A percentile compares a stretch with the other conserved stretches of the same genome.
Conservation (phyloP, 371 early-diverging fungal genomes). For the Mucor racemosus region DNA sequence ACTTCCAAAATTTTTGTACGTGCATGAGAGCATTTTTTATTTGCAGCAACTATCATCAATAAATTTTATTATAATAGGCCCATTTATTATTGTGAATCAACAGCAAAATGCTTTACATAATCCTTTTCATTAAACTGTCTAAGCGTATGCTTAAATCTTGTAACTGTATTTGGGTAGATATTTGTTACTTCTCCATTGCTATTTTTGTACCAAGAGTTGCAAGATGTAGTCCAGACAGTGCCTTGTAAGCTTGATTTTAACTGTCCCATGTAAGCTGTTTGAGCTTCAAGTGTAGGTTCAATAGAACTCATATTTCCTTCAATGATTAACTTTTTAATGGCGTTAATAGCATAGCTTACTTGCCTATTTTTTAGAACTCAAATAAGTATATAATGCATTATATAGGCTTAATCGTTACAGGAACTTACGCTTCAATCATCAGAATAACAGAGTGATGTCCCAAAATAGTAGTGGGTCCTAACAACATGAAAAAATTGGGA, state of each 20-base stretch:
- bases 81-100: too few relatives aligned
- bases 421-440: constrained; percentile 31
- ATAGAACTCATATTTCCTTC: not conserved
- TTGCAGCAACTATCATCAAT: too few relatives aligned
- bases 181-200: constrained; percentile 25
- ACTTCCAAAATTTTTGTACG: too few relatives aligned
- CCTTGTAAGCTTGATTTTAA: constrained; percentile 33
- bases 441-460: constrained; percentile 40
- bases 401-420: too few relatives aligned
- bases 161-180: constrained; percentile 7
- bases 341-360: constrained; percentile 19
- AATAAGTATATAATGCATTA: not conserved
- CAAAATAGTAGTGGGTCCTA: constrained; percentile 44
- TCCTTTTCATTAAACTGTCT: not conserved
- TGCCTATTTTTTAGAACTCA: constrained; percentile 13
- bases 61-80: too few relatives aligned
- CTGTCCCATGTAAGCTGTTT: constrained; percentile 23
- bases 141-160: constrained; percentile 7
- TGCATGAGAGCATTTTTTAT: too few relatives aligned
- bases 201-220: constrained; percentile 53
- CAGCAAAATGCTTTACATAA: constrained; percentile 2
- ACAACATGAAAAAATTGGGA: constrained; percentile 45
- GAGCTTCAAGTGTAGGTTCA: constrained; percentile 24
- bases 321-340: constrained; percentile 3
- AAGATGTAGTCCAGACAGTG: constrained; percentile 43